Base-by-base conservation (phyloP, 2,329 filamentous ascomycete genomes). In the Epichloe sibirici region DNA sequence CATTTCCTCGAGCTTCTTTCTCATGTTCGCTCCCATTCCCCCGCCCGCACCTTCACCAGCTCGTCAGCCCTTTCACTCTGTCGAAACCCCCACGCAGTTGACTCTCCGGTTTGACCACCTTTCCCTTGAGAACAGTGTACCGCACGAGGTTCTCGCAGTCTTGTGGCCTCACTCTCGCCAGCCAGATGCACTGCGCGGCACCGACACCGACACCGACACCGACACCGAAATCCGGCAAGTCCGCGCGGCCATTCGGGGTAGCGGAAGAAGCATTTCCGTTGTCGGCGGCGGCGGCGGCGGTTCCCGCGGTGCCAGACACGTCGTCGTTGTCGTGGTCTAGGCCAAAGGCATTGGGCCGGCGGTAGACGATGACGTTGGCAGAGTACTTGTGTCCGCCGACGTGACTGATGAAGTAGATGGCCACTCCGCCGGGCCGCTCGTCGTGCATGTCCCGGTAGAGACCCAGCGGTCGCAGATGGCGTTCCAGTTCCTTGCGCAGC, bases 341-440 rank as follows among this genome's bases (percentile, higher is more conserved):
- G 0, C 77, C 78, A 61, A 80, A 82, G 1, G 78, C 74, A 59
- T 81, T 73, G 6, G 72, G 74, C 51, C 78, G 77, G 9, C 93
- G 79, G 67, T 98, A 97, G 1, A 98, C 76, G 74, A 98, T 87
- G 60, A 97, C 82, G 62, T 98, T 98, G 31, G 93, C 93, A 46
- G 85, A 83, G 71, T 95, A 97, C 72, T 96, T 96, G 74, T 98
- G 93, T 0, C 93, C 93, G 31, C 93, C 93, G 3, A 96, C 90
- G 64, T 98, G 93, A 59, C 83, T 91, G 64, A 97, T 94, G 65
- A 96, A 97, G 71, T 95, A 95, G 58, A 98, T 88, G 0, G 89
- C 91, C 5, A 96, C 91, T 12, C 93, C 93, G 11, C 91, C 91
- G 0, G 90, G 89, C 53, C 93, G 74, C 66, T 90, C 83, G 66